Evolutionary conservation across 1,284 basidiomycete genomes (phyloP), one percentile per base, ranked within the genome.

Genomic region (Fomes fomentarius): DNA sequence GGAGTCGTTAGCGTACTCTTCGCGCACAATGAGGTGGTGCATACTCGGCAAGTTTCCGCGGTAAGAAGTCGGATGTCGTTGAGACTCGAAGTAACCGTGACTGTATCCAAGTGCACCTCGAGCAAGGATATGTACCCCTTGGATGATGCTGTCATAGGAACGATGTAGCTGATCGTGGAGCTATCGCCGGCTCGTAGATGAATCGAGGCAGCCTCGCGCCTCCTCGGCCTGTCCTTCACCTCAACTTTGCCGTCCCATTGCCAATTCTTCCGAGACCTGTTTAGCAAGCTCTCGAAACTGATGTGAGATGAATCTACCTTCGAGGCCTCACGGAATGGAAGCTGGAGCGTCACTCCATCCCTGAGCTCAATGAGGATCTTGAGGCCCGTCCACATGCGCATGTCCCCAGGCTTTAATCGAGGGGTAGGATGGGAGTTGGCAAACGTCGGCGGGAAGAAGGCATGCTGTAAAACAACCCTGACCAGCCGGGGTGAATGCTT

Each of bases 271-370:
- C 7, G 9, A 4, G 17, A 17, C 12, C 2, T 3, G 28, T 11
- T 43, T 7, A 43, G 28, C 41, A 17, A 17, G 17, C 35, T 19
- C 2, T 38, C 7, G 26, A 30, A 19, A 28, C 14, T 11, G 26
- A 6, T 6, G 21, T 30, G 15, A 15, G 31, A 25, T 28, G 34
- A 24, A 57, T 54, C 37, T 57, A 85, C 88, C 78, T 94, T 94
- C 0, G 91, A 94, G 0, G 87, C 72, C 71, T 98, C 94, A 14
- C 93, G 82, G 44, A 95, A 95, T 0, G 95, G 94, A 15, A 96
- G 78, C 40, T 91, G 83, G 14, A 96, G 66, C 0, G 82, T 85
- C 0, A 91, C 91, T 24, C 87, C 81, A 46, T 89, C 89, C 9
- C 84, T 80, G 47, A 98, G 76, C 68, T 93, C 89, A 17, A 96